Percentiles rank a stretch among this genome's conserved stretches.
Evolutionary conservation across 73 alveolate species (phyloP).

Genomic region (Symbiodinium pilosum): DNA sequence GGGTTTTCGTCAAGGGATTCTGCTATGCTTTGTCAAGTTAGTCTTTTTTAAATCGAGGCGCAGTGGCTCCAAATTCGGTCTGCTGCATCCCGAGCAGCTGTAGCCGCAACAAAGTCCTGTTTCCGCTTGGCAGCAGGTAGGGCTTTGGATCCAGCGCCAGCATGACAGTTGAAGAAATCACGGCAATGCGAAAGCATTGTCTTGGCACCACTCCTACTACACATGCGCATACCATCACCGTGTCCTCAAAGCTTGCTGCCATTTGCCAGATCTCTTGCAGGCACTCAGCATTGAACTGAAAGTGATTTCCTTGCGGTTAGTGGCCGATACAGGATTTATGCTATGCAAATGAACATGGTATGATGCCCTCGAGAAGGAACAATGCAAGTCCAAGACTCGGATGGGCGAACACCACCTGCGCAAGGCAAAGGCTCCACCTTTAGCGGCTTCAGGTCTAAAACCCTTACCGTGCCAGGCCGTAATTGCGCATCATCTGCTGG

Average conservation of each 20-base stretch:
- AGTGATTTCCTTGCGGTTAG: background rate
- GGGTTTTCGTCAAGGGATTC: background rate
- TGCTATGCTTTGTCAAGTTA: too few relatives aligned
- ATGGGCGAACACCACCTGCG: too few relatives aligned
- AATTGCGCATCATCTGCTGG: too few relatives aligned
- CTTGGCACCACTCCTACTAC: background rate
- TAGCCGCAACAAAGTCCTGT: background rate
- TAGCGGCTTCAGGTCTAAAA: too few relatives aligned
- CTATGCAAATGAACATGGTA: too few relatives aligned
- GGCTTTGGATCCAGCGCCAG: background rate
- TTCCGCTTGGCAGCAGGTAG: background rate
- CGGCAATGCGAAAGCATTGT: too few relatives aligned
- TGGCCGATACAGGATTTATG: too few relatives aligned
- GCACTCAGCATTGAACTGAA: constrained; percentile 36
- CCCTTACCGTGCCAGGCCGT: too few relatives aligned
- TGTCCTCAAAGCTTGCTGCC: background rate
- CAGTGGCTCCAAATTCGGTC: background rate
- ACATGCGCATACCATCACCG: background rate
- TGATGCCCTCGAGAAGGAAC: too few relatives aligned
- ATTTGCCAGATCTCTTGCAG: background rate
- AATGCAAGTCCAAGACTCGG: too few relatives aligned
- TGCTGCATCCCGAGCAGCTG: background rate
- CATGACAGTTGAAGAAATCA: too few relatives aligned
- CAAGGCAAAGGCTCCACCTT: too few relatives aligned
- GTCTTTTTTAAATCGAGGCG: background rate